Evolutionary conservation across 306 rosid genomes (phyloP).

Genomic region (Cicer pinnatifidum): DNA sequence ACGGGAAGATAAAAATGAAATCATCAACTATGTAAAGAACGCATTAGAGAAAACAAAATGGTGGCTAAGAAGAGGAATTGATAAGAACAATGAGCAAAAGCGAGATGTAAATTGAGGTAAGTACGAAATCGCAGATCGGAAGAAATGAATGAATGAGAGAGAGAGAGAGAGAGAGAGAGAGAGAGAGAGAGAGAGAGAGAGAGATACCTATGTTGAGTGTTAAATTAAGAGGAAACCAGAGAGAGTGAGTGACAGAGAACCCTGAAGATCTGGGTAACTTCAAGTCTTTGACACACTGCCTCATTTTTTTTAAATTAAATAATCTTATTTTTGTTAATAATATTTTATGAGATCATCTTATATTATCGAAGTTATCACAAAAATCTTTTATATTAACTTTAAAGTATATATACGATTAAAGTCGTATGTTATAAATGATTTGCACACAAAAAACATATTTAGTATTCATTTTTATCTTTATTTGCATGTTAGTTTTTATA

Average conservation of each 20-base stretch:
- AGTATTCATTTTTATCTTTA: no score
- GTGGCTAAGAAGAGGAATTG: no score
- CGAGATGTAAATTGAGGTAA: not conserved
- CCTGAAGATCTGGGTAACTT: not conserved
- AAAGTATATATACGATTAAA: no score
- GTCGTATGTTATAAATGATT: no score
- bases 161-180: conserved; percentile 21
- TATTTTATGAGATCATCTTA: no score
- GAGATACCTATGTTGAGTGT: conserved; percentile 18
- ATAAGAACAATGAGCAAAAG: not conserved
- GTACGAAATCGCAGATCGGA: conserved; percentile 39
- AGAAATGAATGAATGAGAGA: not conserved
- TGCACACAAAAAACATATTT: no score
- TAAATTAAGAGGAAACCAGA: conserved; percentile 39
- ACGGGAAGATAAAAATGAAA: not conserved
- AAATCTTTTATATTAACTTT: no score
- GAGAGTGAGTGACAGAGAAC: not conserved
- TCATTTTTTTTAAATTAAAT: no score
- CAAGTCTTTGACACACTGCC: no score
- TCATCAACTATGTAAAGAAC: not conserved
- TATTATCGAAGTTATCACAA: no score
- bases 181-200: conserved; percentile 18
- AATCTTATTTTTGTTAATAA: no score
- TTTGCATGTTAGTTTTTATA: no score
- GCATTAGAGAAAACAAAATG: not conserved